Conservation (phyloP, 495 filamentous ascomycete genomes). For the Penicillium parvum region DNA sequence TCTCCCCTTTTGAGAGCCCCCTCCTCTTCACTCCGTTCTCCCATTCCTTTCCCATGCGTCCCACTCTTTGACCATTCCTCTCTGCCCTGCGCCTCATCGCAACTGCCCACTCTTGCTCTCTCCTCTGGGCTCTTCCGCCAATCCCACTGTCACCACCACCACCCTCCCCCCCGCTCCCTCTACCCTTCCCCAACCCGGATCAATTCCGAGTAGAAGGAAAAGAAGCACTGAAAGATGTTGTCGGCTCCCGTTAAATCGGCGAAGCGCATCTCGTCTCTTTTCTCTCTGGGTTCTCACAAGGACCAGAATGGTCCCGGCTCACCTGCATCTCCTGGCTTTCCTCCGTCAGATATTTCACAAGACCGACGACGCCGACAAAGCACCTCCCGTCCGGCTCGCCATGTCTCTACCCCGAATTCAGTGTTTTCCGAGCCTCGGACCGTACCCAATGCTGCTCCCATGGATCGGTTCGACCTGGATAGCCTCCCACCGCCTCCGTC, state of each 20-base stretch:
- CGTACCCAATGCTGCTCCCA: slow-evolving; percentile 20
- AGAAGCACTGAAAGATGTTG: slow-evolving; percentile 31
- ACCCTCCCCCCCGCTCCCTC: slow-evolving; percentile 6
- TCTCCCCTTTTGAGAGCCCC: slow-evolving; percentile 14
- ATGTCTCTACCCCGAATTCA: slow-evolving; percentile 34
- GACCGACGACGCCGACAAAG: slow-evolving; percentile 30
- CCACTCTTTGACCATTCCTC: slow-evolving; percentile 14
- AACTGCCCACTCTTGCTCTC: background rate
- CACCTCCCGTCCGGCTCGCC: slow-evolving; percentile 34
- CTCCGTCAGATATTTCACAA: slow-evolving; percentile 13
- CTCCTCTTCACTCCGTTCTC: slow-evolving; percentile 1
- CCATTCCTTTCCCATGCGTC: slow-evolving; percentile 19
- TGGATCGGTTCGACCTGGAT: slow-evolving; percentile 32
- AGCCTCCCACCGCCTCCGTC: slow-evolving; percentile 41
- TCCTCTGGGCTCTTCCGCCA: slow-evolving; percentile 1
- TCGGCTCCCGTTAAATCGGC: slow-evolving; percentile 47
- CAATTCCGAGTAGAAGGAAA: too few relatives aligned
- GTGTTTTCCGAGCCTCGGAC: slow-evolving; percentile 28
- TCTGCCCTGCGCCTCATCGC: background rate
- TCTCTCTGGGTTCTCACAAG: slow-evolving; percentile 39
- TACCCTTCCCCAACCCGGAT: slow-evolving; percentile 3
- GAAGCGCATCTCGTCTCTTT: slow-evolving; percentile 48
- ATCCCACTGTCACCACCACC: slow-evolving; percentile 1
- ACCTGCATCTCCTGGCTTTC: slow-evolving; percentile 9
- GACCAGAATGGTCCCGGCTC: slow-evolving; percentile 27